Evolutionary conservation across 805 yeast genomes (phyloP).

Genomic region (Candida ascalaphidarum): DNA sequence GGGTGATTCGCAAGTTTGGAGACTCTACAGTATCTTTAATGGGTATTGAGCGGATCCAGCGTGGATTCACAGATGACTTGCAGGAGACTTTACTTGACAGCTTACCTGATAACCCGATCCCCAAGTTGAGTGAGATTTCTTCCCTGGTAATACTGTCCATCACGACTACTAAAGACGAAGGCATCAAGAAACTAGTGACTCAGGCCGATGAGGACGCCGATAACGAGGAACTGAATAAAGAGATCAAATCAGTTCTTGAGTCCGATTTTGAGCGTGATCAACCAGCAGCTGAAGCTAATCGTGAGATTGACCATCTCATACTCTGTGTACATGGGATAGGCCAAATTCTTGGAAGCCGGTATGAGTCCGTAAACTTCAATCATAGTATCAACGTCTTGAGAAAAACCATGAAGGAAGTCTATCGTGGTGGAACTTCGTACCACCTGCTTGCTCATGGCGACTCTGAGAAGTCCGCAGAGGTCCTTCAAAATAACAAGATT

Average conservation of each 20-base stretch:
- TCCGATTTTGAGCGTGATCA: conserved; percentile 38
- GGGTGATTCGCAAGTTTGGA: conserved; percentile 25
- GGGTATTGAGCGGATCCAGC: conserved; percentile 40
- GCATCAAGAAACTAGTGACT: conserved; percentile 16
- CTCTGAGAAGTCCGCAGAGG: conserved; percentile 4
- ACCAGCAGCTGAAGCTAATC: conserved; percentile 10
- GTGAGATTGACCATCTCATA: conserved; percentile 52
- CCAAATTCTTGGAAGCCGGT: conserved; percentile 70
- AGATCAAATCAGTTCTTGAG: too few species aligned
- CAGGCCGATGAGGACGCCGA: conserved; percentile 7
- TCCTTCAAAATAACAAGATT: conserved; percentile 57
- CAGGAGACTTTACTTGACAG: conserved; percentile 21
- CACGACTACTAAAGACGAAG: conserved; percentile 22
- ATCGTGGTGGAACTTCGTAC: conserved; percentile 20
- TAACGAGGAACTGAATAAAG: conserved; percentile 25
- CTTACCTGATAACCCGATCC: conserved; percentile 22
- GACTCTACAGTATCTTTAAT: conserved; percentile 27
- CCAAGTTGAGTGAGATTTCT: conserved; percentile 23
- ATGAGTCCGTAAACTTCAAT: conserved; percentile 78
- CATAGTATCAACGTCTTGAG: conserved; percentile 71
- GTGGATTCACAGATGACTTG: conserved; percentile 40
- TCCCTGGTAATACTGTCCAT: too few species aligned
- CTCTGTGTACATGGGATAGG: conserved; percentile 96
- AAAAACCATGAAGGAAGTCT: conserved; percentile 45
- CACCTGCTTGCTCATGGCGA: conserved; percentile 23